These are phyloP conservation scores for Leccinum variabile DNA, from an alignment of 1,284 basidiomycete genomes.

Conservation along the genomic window DNA sequence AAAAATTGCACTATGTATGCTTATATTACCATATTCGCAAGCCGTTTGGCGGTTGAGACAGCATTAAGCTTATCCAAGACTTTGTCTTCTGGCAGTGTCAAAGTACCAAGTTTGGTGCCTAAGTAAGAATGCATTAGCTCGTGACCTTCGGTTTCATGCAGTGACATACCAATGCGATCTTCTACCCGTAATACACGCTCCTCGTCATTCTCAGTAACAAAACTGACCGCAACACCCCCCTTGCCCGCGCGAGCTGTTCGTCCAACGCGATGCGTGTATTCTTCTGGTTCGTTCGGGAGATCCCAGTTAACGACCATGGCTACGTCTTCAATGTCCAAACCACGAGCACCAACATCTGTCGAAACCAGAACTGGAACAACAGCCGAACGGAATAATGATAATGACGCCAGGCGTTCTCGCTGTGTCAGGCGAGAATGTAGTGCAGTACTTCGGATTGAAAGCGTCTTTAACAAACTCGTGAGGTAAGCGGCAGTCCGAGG, in stretches of 20 bases:
- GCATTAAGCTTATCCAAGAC: slow-evolving; percentile 87
- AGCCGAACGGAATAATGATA: slow-evolving; percentile 85
- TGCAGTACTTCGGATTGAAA: slow-evolving; percentile 84
- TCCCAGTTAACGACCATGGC: slow-evolving; percentile 98
- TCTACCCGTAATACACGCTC: slow-evolving; percentile 85
- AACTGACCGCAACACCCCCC: slow-evolving; percentile 88
- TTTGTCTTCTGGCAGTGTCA: slow-evolving; percentile 75
- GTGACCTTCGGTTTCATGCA: neutral
- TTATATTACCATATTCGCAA: slow-evolving; percentile 86
- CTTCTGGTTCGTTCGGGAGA: slow-evolving; percentile 74
- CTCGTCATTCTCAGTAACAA: slow-evolving; percentile 94
- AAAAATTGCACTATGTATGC: neutral
- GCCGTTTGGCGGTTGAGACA: slow-evolving; percentile 89
- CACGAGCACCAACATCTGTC: slow-evolving; percentile 93
- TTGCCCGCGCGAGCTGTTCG: slow-evolving; percentile 94
- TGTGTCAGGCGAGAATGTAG: slow-evolving; percentile 94
- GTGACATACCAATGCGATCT: slow-evolving; percentile 73
- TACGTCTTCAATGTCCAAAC: slow-evolving; percentile 93
- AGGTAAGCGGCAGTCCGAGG: slow-evolving; percentile 90
- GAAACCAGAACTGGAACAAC: slow-evolving; percentile 91
- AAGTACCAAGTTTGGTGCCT: slow-evolving; percentile 77
- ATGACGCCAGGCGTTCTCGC: slow-evolving; percentile 79
- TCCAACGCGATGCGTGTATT: slow-evolving; percentile 82
- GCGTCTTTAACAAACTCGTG: slow-evolving; percentile 75
- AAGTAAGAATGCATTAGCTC: slow-evolving; percentile 4